A percentile compares a stretch with the other conserved stretches of the same genome.
Evolutionary conservation across 192 early-diverging fungal species (phyloP).

Genomic region (Backusella westeae): DNA sequence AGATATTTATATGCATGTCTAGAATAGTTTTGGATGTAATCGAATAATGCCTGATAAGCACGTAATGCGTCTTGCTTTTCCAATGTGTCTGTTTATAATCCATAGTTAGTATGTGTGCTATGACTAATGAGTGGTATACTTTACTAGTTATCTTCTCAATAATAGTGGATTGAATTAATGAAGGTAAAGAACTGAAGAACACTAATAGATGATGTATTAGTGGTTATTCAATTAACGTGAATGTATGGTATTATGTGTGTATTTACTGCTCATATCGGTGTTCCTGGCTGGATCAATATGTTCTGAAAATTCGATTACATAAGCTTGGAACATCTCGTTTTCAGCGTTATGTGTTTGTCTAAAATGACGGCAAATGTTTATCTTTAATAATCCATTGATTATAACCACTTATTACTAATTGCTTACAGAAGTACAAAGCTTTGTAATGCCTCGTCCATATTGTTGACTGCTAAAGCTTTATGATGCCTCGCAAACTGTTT

Average conservation of each 20-base stretch:
- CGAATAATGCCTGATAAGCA: conserved; percentile 25
- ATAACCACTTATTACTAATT: background rate
- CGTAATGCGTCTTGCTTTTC: conserved; percentile 21
- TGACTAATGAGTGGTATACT: background rate
- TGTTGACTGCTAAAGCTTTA: background rate
- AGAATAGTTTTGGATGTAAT: conserved; percentile 29
- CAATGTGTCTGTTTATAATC: background rate
- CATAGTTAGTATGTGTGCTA: conserved; percentile 9
- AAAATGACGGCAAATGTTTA: background rate
- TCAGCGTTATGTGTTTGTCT: conserved; percentile 29
- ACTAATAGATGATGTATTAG: conserved; percentile 5
- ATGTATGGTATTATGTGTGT: background rate
- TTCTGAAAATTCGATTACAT: conserved; percentile 26
- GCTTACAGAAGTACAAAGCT: conserved; percentile 24
- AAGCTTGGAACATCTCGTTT: conserved; percentile 23
- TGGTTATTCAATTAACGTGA: background rate
- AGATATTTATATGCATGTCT: conserved; percentile 29
- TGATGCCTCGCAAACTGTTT: conserved; percentile 13
- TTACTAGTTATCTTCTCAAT: conserved; percentile 32
- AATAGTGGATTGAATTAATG: conserved; percentile 25
- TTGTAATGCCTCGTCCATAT: conserved; percentile 20
- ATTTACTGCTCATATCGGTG: conserved; percentile 23
- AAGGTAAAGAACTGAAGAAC: conserved; percentile 27
- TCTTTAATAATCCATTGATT: background rate
- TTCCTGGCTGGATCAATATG: conserved; percentile 24